Evolutionary conservation across 2,329 filamentous ascomycete species (phyloP).

Genomic region (Hymenoscyphus occultus): DNA sequence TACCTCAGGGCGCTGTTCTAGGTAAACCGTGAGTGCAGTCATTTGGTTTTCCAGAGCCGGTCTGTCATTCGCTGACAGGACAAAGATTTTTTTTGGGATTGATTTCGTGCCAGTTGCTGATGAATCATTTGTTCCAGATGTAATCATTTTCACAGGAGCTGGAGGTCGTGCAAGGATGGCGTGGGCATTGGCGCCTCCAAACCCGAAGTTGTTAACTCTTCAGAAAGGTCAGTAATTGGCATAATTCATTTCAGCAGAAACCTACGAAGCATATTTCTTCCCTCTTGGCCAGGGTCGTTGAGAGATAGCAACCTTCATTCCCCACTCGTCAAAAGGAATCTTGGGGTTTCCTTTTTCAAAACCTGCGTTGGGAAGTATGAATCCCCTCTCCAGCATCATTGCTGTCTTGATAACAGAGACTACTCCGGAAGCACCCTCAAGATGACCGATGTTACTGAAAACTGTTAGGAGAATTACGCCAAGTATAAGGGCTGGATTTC

Average conservation of each 20-base stretch:
- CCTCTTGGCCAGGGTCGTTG: constrained; percentile 29
- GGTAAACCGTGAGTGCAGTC: constrained; percentile 23
- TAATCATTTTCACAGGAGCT: constrained; percentile 1
- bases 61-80: constrained; percentile 29
- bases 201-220: constrained; percentile 40
- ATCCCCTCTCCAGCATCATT: constrained; percentile 43
- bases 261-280: constrained; percentile 44
- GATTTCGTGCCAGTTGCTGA: constrained; percentile 20
- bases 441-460: constrained; percentile 34
- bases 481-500: neutral
- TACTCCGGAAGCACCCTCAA: constrained; percentile 41
- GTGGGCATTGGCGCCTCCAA: constrained; percentile 38
- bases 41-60: constrained; percentile 21
- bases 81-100: constrained; percentile 23
- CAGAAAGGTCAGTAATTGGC: neutral
- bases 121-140: constrained; percentile 17
- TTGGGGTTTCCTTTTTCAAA: constrained; percentile 41
- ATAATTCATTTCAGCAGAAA: neutral
- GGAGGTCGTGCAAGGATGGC: constrained; percentile 38
- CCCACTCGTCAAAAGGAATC: constrained; percentile 39
- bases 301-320: constrained; percentile 31
- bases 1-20: constrained; percentile 29
- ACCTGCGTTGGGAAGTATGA: constrained; percentile 44
- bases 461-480: neutral
- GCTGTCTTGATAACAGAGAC: constrained; percentile 42